phyloP scores from a whole-genome alignment of 108 stramenopile species.

The Nitzschia palea region DNA sequence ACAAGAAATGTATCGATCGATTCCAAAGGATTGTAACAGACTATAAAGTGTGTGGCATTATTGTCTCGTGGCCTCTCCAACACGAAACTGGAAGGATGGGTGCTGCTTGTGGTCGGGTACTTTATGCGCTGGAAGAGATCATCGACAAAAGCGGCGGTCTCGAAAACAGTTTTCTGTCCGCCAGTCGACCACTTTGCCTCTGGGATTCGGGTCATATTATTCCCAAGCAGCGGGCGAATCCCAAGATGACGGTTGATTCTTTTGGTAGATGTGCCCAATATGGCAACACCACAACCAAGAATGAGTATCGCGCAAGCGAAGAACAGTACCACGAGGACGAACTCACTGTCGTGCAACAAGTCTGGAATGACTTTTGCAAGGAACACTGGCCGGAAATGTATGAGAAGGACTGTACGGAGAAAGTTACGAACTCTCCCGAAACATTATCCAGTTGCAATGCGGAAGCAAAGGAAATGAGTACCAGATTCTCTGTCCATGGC shows the following conservation, averaged over 20 bases:
- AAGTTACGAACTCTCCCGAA: too few species aligned
- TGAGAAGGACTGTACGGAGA: background rate
- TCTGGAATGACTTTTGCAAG: constrained; percentile 42
- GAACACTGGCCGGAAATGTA: constrained; percentile 31
- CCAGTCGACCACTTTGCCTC: constrained; percentile 25
- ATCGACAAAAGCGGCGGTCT: constrained; percentile 10
- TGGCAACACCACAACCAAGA: constrained; percentile 12
- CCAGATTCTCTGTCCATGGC: too few species aligned
- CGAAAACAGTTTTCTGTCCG: background rate
- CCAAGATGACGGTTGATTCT: constrained; percentile 14
- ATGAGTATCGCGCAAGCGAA: constrained; percentile 18
- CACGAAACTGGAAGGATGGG: constrained; percentile 40
- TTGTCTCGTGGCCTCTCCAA: constrained; percentile 50
- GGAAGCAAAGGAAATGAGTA: too few species aligned
- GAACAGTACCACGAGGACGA: constrained; percentile 39
- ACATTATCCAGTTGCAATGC: background rate
- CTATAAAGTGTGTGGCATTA: constrained; percentile 44
- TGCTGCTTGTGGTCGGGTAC: constrained; percentile 38
- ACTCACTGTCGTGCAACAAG: constrained; percentile 15
- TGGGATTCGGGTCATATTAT: constrained; percentile 35
- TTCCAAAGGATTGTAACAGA: constrained; percentile 21
- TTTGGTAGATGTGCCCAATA: constrained; percentile 35
- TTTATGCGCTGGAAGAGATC: constrained; percentile 37
- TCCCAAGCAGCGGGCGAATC: constrained; percentile 10
- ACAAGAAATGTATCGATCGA: constrained; percentile 13